A percentile compares a stretch with the other conserved stretches of the same genome.
Conservation (phyloP, 2,329 filamentous ascomycete genomes). For the Xylariaceae sp. region DNA sequence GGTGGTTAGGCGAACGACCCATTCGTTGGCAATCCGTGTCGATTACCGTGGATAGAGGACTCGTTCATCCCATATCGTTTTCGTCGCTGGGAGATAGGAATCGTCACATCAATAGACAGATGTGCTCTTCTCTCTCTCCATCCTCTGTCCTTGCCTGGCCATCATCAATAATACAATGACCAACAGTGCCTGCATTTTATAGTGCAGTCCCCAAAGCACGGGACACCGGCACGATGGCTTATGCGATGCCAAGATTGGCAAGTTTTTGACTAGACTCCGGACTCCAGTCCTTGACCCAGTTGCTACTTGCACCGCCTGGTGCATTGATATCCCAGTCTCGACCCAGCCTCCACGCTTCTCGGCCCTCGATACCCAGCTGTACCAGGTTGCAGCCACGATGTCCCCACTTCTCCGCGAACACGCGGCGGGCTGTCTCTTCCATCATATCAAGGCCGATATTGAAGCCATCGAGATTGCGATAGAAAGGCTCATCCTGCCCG, state of each 20-base stretch:
- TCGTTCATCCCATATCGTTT: background rate
- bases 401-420: constrained; percentile 39
- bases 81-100: background rate
- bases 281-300: constrained; percentile 32
- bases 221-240: constrained; percentile 7
- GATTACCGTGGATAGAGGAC: background rate
- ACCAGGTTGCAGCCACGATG: constrained; percentile 36
- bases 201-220: background rate
- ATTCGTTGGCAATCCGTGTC: constrained; percentile 14
- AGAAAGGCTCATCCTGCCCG: constrained; percentile 40
- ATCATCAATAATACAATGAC: background rate
- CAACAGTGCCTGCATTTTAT: background rate
- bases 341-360: constrained; percentile 35
- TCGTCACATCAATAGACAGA: background rate
- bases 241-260: constrained; percentile 13
- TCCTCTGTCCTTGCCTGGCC: constrained; percentile 8
- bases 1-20: constrained; percentile 3
- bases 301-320: constrained; percentile 26
- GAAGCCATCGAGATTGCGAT: constrained; percentile 37
- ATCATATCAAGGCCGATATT: constrained; percentile 30
- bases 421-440: constrained; percentile 32
- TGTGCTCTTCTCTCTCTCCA: constrained; percentile 5
- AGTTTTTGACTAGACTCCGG: constrained; percentile 16
- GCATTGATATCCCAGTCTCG: constrained; percentile 33
- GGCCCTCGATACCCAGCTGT: constrained; percentile 28